These are phyloP conservation scores for Cupressus sempervirens DNA, from an alignment of 75 land plant genomes.

Conservation along the genomic window DNA sequence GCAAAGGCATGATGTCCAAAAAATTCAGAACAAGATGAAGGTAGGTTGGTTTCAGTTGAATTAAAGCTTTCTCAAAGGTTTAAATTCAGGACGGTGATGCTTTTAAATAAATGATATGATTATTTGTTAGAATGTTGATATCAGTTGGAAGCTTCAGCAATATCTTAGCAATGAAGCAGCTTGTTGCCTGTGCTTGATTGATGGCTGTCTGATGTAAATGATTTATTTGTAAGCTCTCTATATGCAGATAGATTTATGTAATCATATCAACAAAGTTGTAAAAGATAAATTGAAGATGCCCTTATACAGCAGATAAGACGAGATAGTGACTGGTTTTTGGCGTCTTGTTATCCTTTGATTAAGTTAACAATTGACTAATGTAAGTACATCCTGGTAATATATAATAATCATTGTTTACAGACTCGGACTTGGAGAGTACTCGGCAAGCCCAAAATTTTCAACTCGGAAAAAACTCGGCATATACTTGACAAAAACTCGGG, in stretches of 20 bases:
- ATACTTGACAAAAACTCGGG: too few relatives aligned
- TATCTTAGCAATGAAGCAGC: neutral
- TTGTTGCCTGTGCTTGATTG: neutral
- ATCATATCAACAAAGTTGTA: neutral
- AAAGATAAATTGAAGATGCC: neutral
- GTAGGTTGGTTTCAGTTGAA: slow-evolving; percentile 19
- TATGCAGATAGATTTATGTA: neutral
- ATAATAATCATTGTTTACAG: too few relatives aligned
- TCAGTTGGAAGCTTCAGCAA: neutral
- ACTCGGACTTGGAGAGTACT: too few relatives aligned
- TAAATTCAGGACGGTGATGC: neutral
- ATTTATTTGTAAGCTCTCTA: neutral
- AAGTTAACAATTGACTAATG: neutral
- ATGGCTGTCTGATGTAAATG: neutral
- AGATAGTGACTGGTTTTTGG: neutral
- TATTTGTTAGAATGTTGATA: neutral
- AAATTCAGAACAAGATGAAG: slow-evolving; percentile 57
- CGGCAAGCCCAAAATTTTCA: too few relatives aligned
- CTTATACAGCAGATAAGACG: neutral
- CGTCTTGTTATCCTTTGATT: neutral
- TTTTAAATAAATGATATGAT: neutral
- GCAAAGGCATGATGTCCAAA: slow-evolving; percentile 25
- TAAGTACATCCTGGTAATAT: neutral
- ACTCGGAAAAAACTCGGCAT: too few relatives aligned
- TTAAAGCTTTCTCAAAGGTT: neutral